These are phyloP conservation scores for Boletus barrowsii DNA, from an alignment of 768 basidiomycete genomes.

Conservation along the genomic window DNA sequence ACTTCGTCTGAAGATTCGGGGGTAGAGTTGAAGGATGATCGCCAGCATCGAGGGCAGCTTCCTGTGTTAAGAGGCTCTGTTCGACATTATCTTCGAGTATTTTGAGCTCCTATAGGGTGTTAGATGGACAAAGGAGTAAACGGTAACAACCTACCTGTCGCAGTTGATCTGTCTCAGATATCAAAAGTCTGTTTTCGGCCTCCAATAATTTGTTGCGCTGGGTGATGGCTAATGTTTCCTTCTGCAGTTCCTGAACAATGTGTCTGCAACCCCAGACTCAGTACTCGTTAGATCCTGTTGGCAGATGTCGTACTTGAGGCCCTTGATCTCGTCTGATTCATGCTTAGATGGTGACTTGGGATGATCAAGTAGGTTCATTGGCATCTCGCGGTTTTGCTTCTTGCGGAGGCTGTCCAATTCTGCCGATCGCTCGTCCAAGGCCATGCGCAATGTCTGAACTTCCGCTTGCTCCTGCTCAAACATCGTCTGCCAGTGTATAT, in stretches of 20 bases:
- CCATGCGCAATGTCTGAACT: slow-evolving; percentile 29
- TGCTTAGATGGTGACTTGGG: slow-evolving; percentile 44
- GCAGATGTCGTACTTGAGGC: slow-evolving; percentile 60
- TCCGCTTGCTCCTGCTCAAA: slow-evolving; percentile 32
- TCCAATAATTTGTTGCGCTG: slow-evolving; percentile 71
- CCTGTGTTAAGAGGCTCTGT: slow-evolving; percentile 51
- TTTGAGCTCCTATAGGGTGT: slow-evolving; percentile 59
- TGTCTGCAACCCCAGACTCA: slow-evolving; percentile 45
- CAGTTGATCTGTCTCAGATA: slow-evolving; percentile 57
- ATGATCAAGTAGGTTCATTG: slow-evolving; percentile 37
- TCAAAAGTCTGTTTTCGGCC: slow-evolving; percentile 70
- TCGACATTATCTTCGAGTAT: slow-evolving; percentile 76
- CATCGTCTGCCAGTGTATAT: slow-evolving; percentile 26
- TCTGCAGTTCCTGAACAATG: slow-evolving; percentile 85
- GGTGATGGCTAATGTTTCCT: slow-evolving; percentile 62
- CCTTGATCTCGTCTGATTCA: slow-evolving; percentile 67
- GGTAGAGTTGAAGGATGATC: slow-evolving; percentile 12
- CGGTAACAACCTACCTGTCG: slow-evolving; percentile 52
- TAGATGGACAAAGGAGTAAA: background rate
- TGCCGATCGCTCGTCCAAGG: slow-evolving; percentile 37
- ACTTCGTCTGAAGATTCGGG: slow-evolving; percentile 42
- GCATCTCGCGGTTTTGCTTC: slow-evolving; percentile 56
- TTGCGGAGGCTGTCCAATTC: slow-evolving; percentile 61
- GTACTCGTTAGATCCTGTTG: background rate
- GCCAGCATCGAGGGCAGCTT: slow-evolving; percentile 35